Evolutionary conservation across 768 basidiomycete genomes (phyloP).

Genomic region (Lactarius hengduanensis): DNA sequence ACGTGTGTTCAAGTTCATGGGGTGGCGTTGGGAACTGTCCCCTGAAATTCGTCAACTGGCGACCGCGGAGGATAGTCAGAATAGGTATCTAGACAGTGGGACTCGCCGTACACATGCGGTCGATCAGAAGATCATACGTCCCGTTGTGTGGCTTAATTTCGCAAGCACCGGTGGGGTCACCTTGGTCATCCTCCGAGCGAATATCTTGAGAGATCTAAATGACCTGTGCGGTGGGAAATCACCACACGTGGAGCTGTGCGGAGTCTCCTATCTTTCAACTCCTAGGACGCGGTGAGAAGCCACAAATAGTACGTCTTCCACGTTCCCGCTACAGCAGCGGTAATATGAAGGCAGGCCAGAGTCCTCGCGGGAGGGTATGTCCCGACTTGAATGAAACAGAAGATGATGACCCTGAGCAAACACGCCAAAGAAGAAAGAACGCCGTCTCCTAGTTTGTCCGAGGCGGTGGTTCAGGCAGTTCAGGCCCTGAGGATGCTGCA

Average conservation of each 20-base stretch:
- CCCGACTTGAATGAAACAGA: neutral
- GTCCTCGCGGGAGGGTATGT: neutral
- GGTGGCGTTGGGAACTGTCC: constrained; percentile 2
- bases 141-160: neutral
- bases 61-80: neutral
- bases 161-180: neutral
- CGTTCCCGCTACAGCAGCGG: neutral
- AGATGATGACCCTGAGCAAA: neutral
- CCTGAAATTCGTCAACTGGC: constrained; percentile 1
- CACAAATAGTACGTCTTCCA: constrained; percentile 1
- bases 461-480: neutral
- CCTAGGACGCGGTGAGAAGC: constrained; percentile 13
- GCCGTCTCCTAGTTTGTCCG: neutral
- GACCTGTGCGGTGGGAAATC: neutral
- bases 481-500: neutral
- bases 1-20: constrained; percentile 12
- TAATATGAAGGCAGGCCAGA: constrained; percentile 8
- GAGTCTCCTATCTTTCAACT: constrained; percentile 17
- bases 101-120: constrained; percentile 7
- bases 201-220: neutral
- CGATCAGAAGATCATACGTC: constrained; percentile 15
- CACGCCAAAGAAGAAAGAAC: neutral
- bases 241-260: constrained; percentile 14
- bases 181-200: constrained; percentile 1
- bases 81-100: constrained; percentile 3